Conservation (phyloP, 1,139 yeast genomes). For the Dujonia santamariae region DNA sequence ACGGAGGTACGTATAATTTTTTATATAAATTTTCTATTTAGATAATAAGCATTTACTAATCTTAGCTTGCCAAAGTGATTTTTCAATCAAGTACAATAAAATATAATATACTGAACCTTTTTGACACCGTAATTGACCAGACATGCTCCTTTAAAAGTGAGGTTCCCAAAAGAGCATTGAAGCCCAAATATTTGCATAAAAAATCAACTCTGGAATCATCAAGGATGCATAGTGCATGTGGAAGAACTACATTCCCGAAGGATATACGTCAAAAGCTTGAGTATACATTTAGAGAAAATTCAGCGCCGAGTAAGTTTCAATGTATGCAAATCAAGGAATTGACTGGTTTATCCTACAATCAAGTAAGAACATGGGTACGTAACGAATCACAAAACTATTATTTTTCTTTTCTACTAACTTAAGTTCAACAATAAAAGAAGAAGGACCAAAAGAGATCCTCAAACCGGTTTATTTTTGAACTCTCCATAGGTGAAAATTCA, state of each 20-base stretch:
- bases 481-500: neutral
- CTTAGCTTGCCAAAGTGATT: neutral
- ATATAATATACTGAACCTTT: neutral
- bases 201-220: no score
- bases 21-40: neutral
- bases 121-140: no score
- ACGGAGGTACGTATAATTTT: conserved; percentile 10
- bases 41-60: neutral
- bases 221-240: neutral
- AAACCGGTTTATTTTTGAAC: no score
- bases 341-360: conserved; percentile 23
- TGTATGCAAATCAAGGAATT: conserved; percentile 25
- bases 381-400: neutral
- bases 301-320: conserved; percentile 24
- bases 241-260: neutral
- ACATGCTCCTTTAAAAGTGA: no score
- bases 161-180: no score
- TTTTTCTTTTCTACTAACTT: conserved; percentile 9
- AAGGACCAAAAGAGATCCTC: conserved; percentile 18
- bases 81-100: neutral
- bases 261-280: neutral
- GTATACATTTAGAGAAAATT: neutral
- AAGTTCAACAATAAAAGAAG: conserved; percentile 29
- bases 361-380: conserved; percentile 33
- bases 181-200: no score